Base-by-base conservation (phyloP, 1,284 basidiomycete species). In the Austroboletus olivaceoglutinosus region DNA sequence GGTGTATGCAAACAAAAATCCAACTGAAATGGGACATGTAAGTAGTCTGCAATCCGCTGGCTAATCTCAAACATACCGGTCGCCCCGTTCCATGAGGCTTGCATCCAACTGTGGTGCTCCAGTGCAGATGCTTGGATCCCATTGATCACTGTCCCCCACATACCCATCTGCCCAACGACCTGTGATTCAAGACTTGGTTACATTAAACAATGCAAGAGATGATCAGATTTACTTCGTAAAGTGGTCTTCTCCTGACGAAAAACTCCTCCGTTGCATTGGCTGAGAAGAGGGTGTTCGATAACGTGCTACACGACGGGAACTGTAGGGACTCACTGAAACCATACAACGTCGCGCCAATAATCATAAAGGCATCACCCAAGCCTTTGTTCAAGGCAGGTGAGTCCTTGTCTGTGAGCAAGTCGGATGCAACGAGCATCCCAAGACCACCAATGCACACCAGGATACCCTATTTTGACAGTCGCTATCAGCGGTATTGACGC, bases 211-310 rank as follows among this genome's bases (percentile, higher is more conserved):
- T 1, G 31, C 29, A 22, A 59, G 53, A 11, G 39, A 12, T 22
- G 18, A 29, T 19, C 19, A n/a, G 27, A 51, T 51, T 37, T 21
- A 77, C 77, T 69, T 93, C 91, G 62, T 92, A 93, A 30, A 93
- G 72, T 8, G 91, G 91, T 11, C 83, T 76, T 54, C 73, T 81
- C 52, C 91, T 79, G 18, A 93, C 91, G 56, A 93, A 83, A 67
- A 87, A 89, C 63, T 93, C 90, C 65, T 93, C 91, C 1, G 89
- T 89, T 25, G 90, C 88, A 59, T 93, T 93, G 13, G 88, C 88
- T 90, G 51, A 8, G 49, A 33, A 47, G 25, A 13, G 11, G 36
- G 30, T 46, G 44, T 52, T 15, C 36, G 48, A 29, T 4, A 15
- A 43, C 19, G 19, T 21, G 30, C 22, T 2, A 41, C 37, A 8